Percentiles rank a stretch among this genome's conserved stretches.
These are phyloP conservation scores for Ceriops tagal DNA, from an alignment of 345 rosid species.

Conservation along the genomic window DNA sequence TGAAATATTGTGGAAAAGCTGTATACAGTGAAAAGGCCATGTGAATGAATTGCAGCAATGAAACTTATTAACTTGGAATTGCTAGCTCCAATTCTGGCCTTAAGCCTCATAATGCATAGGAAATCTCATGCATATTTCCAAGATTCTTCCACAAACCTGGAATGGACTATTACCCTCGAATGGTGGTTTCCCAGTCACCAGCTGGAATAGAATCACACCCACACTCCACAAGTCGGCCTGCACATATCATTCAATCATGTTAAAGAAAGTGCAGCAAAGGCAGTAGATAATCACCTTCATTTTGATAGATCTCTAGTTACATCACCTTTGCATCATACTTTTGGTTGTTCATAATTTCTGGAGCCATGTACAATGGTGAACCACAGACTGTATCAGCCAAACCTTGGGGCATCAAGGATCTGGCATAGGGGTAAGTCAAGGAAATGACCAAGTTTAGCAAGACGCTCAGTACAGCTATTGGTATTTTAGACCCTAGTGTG, in stretches of 20 bases:
- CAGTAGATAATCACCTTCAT: not conserved
- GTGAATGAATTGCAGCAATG: conserved; percentile 7
- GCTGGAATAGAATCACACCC: conserved; percentile 75
- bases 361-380: conserved; percentile 90
- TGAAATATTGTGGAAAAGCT: conserved; percentile 78
- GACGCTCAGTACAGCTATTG: not conserved
- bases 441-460: conserved; percentile 9
- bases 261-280: not conserved
- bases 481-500: not conserved
- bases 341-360: conserved; percentile 70
- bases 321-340: conserved; percentile 91
- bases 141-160: conserved; percentile 42
- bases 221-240: conserved; percentile 96
- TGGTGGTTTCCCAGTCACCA: conserved; percentile 80
- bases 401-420: conserved; percentile 63
- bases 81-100: not conserved
- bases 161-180: conserved; percentile 64
- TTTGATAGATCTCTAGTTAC: conserved; percentile 4
- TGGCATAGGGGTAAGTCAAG: conserved; percentile 18
- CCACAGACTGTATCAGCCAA: conserved; percentile 77
- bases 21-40: conserved; percentile 26
- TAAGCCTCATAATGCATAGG: conserved; percentile 7
- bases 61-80: conserved; percentile 5
- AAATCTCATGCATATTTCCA: not conserved
- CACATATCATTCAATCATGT: conserved; percentile 15